Evolutionary conservation across 1,284 basidiomycete species (phyloP).

Genomic region (Cystobasidium slooffiae): DNA sequence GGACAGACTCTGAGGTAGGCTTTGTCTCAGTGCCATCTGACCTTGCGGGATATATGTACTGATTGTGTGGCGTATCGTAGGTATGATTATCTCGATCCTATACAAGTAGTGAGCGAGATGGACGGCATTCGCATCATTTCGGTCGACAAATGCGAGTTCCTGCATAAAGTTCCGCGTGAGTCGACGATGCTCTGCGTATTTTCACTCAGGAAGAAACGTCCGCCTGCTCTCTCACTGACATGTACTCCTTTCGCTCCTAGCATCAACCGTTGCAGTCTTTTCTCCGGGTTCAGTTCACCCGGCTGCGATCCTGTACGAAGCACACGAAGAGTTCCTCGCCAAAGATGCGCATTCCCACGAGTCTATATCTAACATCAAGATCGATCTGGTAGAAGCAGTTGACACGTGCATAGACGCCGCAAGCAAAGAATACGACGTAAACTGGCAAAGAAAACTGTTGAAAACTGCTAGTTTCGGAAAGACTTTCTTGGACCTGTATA

Average conservation of each 20-base stretch:
- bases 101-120: slow-evolving; percentile 78
- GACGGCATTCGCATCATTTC: slow-evolving; percentile 85
- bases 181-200: not conserved
- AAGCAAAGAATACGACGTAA: slow-evolving; percentile 84
- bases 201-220: slow-evolving; percentile 20
- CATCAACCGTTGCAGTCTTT: slow-evolving; percentile 78
- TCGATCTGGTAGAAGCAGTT: slow-evolving; percentile 83
- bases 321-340: slow-evolving; percentile 82
- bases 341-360: slow-evolving; percentile 90
- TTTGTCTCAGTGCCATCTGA: not conserved
- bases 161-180: slow-evolving; percentile 88
- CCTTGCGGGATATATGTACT: not conserved
- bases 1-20: slow-evolving; percentile 83
- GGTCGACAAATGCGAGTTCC: slow-evolving; percentile 78
- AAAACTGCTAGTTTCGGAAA: slow-evolving; percentile 82
- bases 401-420: slow-evolving; percentile 94
- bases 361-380: slow-evolving; percentile 82
- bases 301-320: slow-evolving; percentile 88
- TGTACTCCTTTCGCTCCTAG: slow-evolving; percentile 57
- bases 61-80: not conserved
- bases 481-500: slow-evolving; percentile 88
- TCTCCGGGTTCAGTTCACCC: slow-evolving; percentile 89
- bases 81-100: slow-evolving; percentile 76
- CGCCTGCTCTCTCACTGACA: slow-evolving; percentile 38
- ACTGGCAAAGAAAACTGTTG: slow-evolving; percentile 84